Evolutionary conservation across 768 basidiomycete species (phyloP).

Genomic region (Leucocoprinus leucothites): DNA sequence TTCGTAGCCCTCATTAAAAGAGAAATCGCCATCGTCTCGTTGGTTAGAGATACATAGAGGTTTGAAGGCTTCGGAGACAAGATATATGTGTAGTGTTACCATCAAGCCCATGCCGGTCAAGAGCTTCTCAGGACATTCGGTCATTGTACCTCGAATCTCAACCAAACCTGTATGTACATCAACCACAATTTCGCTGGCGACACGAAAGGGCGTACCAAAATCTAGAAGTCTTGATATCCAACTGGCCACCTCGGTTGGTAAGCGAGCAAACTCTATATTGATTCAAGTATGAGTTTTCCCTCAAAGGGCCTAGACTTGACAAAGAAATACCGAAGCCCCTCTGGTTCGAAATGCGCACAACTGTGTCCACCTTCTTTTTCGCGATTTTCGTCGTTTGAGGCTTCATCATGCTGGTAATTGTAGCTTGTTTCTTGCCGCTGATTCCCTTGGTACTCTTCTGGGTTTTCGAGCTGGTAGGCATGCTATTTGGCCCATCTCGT

Average conservation of each 20-base stretch:
- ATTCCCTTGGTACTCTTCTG: constrained; percentile 32
- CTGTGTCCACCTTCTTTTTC: constrained; percentile 57
- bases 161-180: constrained; percentile 45
- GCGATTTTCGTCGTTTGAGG: constrained; percentile 45
- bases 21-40: constrained; percentile 12
- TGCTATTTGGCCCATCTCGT: constrained; percentile 46
- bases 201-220: constrained; percentile 41
- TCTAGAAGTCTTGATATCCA: constrained; percentile 80
- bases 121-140: constrained; percentile 72
- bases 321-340: constrained; percentile 58
- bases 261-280: constrained; percentile 66
- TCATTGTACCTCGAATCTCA: constrained; percentile 67
- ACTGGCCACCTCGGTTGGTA: constrained; percentile 64
- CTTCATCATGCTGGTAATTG: constrained; percentile 66
- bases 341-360: constrained; percentile 64
- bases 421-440: constrained; percentile 59
- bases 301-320: not conserved
- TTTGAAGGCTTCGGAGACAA: constrained; percentile 68
- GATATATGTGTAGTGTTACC: constrained; percentile 70
- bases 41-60: constrained; percentile 1
- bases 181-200: not conserved
- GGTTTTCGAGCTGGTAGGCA: constrained; percentile 22
- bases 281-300: not conserved
- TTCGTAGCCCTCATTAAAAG: constrained; percentile 78
- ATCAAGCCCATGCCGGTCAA: constrained; percentile 76